phyloP scores from a whole-genome alignment of 2,329 filamentous ascomycete species.

The Aspergillus glaucus region DNA sequence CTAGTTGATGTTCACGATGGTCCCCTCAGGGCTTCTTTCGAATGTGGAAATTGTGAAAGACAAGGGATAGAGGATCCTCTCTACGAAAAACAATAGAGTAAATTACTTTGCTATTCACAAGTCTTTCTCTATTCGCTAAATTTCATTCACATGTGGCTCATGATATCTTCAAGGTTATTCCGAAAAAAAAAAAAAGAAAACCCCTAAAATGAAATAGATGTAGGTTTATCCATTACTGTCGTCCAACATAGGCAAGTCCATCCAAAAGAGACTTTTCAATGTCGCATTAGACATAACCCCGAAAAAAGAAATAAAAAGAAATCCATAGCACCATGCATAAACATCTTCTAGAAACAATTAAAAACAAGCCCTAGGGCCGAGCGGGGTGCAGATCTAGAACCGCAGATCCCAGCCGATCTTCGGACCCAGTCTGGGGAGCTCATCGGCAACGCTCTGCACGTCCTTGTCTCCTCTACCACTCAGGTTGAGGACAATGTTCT shows the following conservation, averaged over 20 bases:
- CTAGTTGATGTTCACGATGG: too few relatives aligned
- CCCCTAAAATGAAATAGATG: too few relatives aligned
- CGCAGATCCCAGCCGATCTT: conserved; percentile 70
- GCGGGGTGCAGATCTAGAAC: conserved; percentile 30
- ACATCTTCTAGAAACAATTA: background rate
- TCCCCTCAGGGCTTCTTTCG: too few relatives aligned
- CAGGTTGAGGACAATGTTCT: conserved; percentile 90
- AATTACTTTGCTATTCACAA: too few relatives aligned
- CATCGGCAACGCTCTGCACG: conserved; percentile 94
- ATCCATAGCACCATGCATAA: background rate
- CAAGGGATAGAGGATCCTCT: too few relatives aligned
- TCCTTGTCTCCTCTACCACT: conserved; percentile 96
- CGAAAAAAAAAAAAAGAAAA: too few relatives aligned
- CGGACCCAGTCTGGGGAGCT: conserved; percentile 80
- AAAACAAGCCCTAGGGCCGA: background rate
- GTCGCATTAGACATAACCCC: background rate
- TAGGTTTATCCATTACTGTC: too few relatives aligned
- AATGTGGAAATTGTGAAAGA: too few relatives aligned
- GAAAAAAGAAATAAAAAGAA: background rate
- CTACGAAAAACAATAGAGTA: too few relatives aligned
- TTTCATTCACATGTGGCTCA: too few relatives aligned
- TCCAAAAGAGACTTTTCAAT: background rate
- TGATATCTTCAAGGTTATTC: too few relatives aligned
- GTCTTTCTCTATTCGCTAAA: too few relatives aligned
- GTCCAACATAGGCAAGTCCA: background rate